These are phyloP conservation scores for Acorus gramineus DNA, from an alignment of 106 monocot species.

Conservation along the genomic window DNA sequence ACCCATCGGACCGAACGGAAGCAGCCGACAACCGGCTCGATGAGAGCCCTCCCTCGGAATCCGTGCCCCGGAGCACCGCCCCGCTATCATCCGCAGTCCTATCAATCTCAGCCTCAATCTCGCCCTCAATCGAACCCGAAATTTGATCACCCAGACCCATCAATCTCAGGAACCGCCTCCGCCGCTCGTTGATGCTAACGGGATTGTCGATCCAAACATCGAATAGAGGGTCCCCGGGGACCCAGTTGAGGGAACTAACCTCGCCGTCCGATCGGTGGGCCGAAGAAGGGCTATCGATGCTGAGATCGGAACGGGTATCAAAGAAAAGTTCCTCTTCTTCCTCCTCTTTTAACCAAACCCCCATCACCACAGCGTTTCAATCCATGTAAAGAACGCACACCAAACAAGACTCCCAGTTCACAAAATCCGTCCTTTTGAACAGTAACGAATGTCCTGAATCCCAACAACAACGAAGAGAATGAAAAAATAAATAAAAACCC, in stretches of 20 bases:
- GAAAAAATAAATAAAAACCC: no score
- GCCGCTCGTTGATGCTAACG: slow-evolving; percentile 43
- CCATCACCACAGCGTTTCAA: no score
- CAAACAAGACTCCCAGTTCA: no score
- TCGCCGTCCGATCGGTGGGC: slow-evolving; percentile 2
- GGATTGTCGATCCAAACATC: slow-evolving; percentile 32
- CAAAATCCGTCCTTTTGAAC: no score
- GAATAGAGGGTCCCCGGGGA: slow-evolving; percentile 7
- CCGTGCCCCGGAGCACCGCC: slow-evolving; percentile 16
- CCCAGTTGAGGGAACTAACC: slow-evolving; percentile 10
- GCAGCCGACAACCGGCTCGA: slow-evolving; percentile 20
- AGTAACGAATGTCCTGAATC: no score
- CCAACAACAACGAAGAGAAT: no score
- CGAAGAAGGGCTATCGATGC: slow-evolving; percentile 15
- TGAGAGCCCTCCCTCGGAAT: slow-evolving; percentile 11
- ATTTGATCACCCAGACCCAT: slow-evolving; percentile 21
- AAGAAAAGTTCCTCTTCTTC: slow-evolving; percentile 57
- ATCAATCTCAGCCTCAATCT: slow-evolving; percentile 2
- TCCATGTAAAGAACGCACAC: no score
- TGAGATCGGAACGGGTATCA: slow-evolving; percentile 25
- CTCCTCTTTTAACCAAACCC: slow-evolving; percentile 2
- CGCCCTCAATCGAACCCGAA: neutral
- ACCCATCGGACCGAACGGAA: slow-evolving; percentile 9
- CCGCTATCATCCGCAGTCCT: slow-evolving; percentile 18
- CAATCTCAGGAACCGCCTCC: slow-evolving; percentile 38